Evolutionary conservation across 2,329 filamentous ascomycete genomes (phyloP).

Genomic region (Pezicula carpinea): DNA sequence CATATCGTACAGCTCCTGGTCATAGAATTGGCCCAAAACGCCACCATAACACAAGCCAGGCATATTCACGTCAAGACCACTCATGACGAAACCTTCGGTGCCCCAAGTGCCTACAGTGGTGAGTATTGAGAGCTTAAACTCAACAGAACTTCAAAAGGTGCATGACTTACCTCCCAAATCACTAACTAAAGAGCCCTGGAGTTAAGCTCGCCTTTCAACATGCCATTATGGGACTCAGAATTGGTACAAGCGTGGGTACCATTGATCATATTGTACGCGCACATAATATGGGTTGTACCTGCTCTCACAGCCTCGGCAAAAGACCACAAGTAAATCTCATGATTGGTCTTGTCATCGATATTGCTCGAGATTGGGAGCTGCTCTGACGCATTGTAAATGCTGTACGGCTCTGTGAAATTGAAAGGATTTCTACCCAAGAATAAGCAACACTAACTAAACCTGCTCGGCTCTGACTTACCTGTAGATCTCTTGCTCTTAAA

Average conservation of each 20-base stretch:
- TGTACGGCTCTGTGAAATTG: background rate
- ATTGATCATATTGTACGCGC: conserved; percentile 62
- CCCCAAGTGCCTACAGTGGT: too few relatives aligned
- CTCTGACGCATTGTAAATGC: background rate
- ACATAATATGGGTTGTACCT: conserved; percentile 75
- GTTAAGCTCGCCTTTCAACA: conserved; percentile 66
- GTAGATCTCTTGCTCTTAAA: background rate
- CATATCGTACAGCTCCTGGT: too few relatives aligned
- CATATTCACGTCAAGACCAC: too few relatives aligned
- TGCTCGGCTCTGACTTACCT: background rate
- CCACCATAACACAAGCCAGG: too few relatives aligned
- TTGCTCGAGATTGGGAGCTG: conserved; percentile 30
- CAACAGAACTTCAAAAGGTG: too few relatives aligned
- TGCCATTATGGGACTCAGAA: conserved; percentile 58
- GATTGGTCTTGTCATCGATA: conserved; percentile 51
- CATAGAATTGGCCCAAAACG: too few relatives aligned
- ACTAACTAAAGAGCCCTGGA: conserved; percentile 63
- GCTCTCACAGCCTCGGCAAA: conserved; percentile 53
- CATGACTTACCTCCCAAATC: conserved; percentile 45
- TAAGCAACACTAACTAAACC: background rate
- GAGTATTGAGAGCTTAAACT: too few relatives aligned
- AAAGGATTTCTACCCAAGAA: background rate
- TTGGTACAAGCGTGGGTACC: conserved; percentile 61
- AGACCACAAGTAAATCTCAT: conserved; percentile 53
- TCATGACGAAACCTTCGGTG: too few relatives aligned